phyloP scores from a whole-genome alignment of 2,329 filamentous ascomycete species.

The Alternaria alternata region DNA sequence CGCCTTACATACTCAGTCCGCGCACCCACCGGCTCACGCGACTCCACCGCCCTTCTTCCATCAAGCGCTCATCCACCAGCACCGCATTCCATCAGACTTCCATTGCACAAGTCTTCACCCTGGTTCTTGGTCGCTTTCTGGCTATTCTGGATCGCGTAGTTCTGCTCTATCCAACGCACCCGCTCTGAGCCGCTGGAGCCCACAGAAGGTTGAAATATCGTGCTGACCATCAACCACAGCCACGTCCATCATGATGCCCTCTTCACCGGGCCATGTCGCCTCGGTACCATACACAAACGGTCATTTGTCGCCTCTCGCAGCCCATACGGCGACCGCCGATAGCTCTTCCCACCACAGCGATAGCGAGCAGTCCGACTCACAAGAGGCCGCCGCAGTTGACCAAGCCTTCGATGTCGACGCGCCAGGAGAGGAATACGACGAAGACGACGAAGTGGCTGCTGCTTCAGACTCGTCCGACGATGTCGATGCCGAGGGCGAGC shows the following conservation, averaged over 20 bases:
- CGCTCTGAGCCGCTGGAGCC: constrained; percentile 45
- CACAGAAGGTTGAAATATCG: constrained; percentile 43
- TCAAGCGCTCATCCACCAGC: constrained; percentile 45
- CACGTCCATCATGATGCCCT: constrained; percentile 69
- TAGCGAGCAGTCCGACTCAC: constrained; percentile 78
- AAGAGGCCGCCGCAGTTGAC: constrained; percentile 61
- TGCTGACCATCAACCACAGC: constrained; percentile 59
- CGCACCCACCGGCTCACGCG: constrained; percentile 30
- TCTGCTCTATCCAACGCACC: constrained; percentile 46
- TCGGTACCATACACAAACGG: constrained; percentile 73
- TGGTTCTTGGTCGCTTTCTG: constrained; percentile 42
- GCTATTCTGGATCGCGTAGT: constrained; percentile 55
- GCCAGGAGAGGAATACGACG: constrained; percentile 51
- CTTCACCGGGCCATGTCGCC: constrained; percentile 69
- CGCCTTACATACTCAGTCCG: constrained; percentile 22
- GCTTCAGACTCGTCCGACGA: constrained; percentile 59
- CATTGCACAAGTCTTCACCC: constrained; percentile 38
- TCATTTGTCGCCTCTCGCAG: constrained; percentile 65
- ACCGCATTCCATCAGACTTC: constrained; percentile 52
- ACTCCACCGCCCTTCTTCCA: constrained; percentile 35
- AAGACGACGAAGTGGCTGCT: constrained; percentile 55
- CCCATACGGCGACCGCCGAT: constrained; percentile 54
- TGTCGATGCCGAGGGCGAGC: constrained; percentile 60
- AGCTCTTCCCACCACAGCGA: constrained; percentile 68
- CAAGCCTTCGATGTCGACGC: constrained; percentile 52